Percentiles rank a stretch among this genome's conserved stretches.
Evolutionary conservation across 345 rosid genomes (phyloP).

Genomic region (Ricinus communis): DNA sequence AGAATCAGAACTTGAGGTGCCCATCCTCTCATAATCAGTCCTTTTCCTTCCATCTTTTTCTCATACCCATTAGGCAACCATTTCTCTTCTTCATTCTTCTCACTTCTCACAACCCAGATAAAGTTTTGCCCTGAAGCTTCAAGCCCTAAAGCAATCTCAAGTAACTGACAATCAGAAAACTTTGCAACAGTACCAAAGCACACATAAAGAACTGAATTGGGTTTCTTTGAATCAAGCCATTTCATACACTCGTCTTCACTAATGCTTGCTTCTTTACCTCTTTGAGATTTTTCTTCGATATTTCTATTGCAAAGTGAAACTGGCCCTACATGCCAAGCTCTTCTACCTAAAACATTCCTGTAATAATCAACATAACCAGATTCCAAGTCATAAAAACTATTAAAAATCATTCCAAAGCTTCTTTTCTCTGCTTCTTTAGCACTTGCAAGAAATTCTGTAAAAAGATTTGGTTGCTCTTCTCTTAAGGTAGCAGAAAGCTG

Average conservation of each 20-base stretch:
- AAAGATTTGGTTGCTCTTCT: neutral
- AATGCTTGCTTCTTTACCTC: neutral
- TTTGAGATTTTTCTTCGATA: neutral
- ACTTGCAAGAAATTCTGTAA: neutral
- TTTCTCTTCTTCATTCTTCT: neutral
- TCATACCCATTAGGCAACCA: conserved; percentile 37
- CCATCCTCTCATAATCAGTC: conserved; percentile 6
- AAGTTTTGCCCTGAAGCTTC: conserved; percentile 24
- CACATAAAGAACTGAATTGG: conserved; percentile 18
- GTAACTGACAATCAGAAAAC: conserved; percentile 12
- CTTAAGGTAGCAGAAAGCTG: neutral
- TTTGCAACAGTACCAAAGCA: conserved; percentile 19
- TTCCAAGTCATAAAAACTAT: neutral
- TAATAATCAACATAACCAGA: neutral
- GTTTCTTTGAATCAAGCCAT: conserved; percentile 23
- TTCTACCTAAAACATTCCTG: neutral
- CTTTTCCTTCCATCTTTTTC: conserved; percentile 27
- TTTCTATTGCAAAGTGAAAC: neutral
- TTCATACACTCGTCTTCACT: conserved; percentile 17
- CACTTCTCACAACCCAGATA: neutral
- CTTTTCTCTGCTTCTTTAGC: neutral
- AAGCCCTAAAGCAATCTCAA: conserved; percentile 24
- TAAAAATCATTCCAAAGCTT: neutral
- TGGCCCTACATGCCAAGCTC: conserved; percentile 1
- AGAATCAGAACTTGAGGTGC: conserved; percentile 31